A percentile compares a stretch with the other conserved stretches of the same genome.
Conservation (phyloP, 2,329 filamentous ascomycete genomes). For the Fusarium dimerum region DNA sequence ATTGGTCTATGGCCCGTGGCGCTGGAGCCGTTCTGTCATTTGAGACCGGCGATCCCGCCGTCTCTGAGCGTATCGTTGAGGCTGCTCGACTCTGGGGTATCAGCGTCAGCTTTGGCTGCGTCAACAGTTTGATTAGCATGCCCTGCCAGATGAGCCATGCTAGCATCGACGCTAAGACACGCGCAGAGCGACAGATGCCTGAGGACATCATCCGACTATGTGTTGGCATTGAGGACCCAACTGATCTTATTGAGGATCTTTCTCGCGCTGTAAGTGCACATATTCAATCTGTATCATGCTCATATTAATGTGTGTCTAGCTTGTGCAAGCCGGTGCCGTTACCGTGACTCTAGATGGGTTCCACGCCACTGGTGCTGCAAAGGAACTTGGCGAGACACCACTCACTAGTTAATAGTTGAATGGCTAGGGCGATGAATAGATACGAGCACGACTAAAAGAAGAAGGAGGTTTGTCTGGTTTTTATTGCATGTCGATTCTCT, state of each 20-base stretch:
- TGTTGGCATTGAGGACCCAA: conserved; percentile 91
- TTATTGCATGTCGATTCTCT: too few relatives aligned
- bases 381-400: conserved; percentile 35
- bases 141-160: conserved; percentile 99
- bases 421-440: too few relatives aligned
- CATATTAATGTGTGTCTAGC: conserved; percentile 47
- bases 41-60: conserved; percentile 81
- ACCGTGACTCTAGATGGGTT: conserved; percentile 83
- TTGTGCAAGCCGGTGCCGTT: conserved; percentile 93
- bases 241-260: conserved; percentile 91
- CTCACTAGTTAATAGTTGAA: conserved; percentile 18
- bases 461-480: background rate
- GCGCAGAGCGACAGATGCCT: conserved; percentile 85
- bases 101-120: conserved; percentile 95
- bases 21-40: conserved; percentile 94
- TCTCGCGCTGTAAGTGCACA: conserved; percentile 76
- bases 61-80: conserved; percentile 94
- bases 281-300: background rate
- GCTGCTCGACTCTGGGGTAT: conserved; percentile 91
- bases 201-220: conserved; percentile 96
- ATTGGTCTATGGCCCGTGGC: conserved; percentile 93
- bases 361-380: conserved; percentile 54
- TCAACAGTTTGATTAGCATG: conserved; percentile 99
- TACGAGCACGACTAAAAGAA: too few relatives aligned
- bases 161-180: conserved; percentile 93